Base-by-base conservation (phyloP, 768 basidiomycete genomes). In the Mycena haematopus region DNA sequence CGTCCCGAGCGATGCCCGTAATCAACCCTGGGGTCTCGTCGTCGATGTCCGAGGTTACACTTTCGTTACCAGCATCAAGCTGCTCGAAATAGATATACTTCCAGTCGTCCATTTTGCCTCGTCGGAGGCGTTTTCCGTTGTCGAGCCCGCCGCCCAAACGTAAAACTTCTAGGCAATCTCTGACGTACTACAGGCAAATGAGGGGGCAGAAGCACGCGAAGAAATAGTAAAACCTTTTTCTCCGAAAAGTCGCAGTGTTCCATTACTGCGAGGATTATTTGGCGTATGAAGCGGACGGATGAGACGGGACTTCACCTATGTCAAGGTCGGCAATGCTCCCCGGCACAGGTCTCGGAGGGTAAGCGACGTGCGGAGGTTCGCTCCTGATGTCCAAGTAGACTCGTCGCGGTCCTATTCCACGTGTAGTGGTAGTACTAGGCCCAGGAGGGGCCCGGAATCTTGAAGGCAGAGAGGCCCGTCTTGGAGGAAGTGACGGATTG, bases 141-240 rank as follows among this genome's bases (percentile, higher is more conserved):
- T 99, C 96, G 47, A 99, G 82, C 17, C 93, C 91, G 8, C 84
- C 93, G 3, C 96, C 96, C 14, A 95, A 79, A n/a, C 96, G 86
- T 27, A 99, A 84, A 47, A 96, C 89, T 75, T 99, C 96, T 42
- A 99, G 80, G 70, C 97, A 99, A 73, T 99, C 97, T 42, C 96
- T 88, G n/a, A 99, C 96, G 77, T 92, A 96, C 92, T 97, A 72
- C 31, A 25, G 35, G 46, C n/a, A 49, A 25, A 47, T 65, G 55
- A 73, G 61, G 13, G 19, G 55, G 55, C 56, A 57, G 65, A 69
- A 62, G 27, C 11, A 56, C 60, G 57, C 36, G 29, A 52, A 51
- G 35, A 11, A 50, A 38, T 53, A 42, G 19, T n/a, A 25, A 15
- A 24, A 91, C 92, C 82, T 93, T 92, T 68, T 85, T 83, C 65